These are phyloP conservation scores for Colletotrichum chrysophilum DNA, from an alignment of 2,329 filamentous ascomycete genomes.

Conservation along the genomic window DNA sequence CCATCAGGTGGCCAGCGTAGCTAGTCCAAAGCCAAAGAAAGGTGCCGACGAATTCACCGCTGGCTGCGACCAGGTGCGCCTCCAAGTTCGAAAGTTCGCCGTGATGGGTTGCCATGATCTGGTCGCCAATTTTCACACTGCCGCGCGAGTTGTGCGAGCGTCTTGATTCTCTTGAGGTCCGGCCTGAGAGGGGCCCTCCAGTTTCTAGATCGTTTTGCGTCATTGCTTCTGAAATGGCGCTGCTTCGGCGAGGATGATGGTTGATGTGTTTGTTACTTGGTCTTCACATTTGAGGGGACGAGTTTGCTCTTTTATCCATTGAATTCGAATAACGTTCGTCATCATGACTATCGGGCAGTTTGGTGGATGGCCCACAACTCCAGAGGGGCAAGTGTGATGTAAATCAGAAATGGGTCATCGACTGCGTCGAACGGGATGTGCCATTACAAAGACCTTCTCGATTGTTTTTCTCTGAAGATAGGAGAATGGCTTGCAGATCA, in stretches of 20 bases:
- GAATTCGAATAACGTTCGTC: not conserved
- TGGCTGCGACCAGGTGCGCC: conserved; percentile 38
- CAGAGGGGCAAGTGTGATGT: not conserved
- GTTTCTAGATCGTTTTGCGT: not conserved
- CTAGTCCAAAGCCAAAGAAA: conserved; percentile 56
- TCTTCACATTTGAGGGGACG: not conserved
- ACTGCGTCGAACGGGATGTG: not conserved
- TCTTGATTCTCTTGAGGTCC: not conserved
- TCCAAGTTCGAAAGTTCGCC: not conserved
- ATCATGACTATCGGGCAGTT: not conserved
- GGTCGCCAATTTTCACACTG: not conserved
- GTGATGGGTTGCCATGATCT: not conserved
- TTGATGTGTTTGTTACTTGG: not conserved
- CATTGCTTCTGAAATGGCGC: not conserved
- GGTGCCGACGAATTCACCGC: conserved; percentile 57
- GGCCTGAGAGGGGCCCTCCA: not conserved
- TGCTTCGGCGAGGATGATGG: not conserved
- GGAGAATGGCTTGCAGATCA: not conserved
- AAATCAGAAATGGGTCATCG: not conserved
- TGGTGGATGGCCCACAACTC: not conserved
- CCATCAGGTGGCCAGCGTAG: conserved; percentile 43
- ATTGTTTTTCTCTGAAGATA: too few species aligned
- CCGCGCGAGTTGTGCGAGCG: not conserved
- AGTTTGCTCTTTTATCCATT: not conserved
- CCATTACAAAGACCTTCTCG: too few species aligned